A percentile compares a stretch with the other conserved stretches of the same genome.
Conservation (phyloP, 2,329 filamentous ascomycete species). For the Fonsecaea multimorphosa region DNA sequence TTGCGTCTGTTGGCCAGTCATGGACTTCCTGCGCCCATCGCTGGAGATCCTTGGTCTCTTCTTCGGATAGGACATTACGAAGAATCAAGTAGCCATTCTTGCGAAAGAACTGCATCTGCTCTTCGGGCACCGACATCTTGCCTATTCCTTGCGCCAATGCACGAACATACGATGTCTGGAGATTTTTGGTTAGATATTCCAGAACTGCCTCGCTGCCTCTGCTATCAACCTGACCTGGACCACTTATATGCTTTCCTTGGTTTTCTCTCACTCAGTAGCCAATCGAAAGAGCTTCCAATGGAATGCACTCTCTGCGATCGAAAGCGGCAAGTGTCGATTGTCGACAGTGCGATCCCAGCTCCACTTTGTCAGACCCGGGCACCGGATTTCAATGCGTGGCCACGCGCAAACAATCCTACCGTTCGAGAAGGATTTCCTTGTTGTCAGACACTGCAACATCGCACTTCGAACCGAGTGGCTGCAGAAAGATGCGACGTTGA, state of each 20-base stretch:
- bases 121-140: constrained; percentile 7
- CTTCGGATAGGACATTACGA: constrained; percentile 14
- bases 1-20: constrained; percentile 41
- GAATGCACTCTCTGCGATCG: background rate
- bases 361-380: background rate
- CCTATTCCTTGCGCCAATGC: background rate
- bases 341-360: background rate
- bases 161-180: background rate
- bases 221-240: background rate
- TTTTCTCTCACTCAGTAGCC: background rate
- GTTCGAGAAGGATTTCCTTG: background rate
- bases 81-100: constrained; percentile 18
- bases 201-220: background rate
- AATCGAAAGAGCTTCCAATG: background rate
- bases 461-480: constrained; percentile 18
- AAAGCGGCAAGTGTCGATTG: background rate
- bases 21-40: constrained; percentile 47
- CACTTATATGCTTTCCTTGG: background rate
- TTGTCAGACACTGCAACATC: constrained; percentile 13
- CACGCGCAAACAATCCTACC: background rate
- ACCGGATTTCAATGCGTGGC: background rate
- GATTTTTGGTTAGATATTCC: background rate
- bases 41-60: constrained; percentile 31
- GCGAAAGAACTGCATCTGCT: constrained; percentile 9
- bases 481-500: background rate